Evolutionary conservation across 2,329 filamentous ascomycete genomes (phyloP), one percentile per base, ranked within the genome.

Genomic region (Stagonosporopsis tanaceti): DNA sequence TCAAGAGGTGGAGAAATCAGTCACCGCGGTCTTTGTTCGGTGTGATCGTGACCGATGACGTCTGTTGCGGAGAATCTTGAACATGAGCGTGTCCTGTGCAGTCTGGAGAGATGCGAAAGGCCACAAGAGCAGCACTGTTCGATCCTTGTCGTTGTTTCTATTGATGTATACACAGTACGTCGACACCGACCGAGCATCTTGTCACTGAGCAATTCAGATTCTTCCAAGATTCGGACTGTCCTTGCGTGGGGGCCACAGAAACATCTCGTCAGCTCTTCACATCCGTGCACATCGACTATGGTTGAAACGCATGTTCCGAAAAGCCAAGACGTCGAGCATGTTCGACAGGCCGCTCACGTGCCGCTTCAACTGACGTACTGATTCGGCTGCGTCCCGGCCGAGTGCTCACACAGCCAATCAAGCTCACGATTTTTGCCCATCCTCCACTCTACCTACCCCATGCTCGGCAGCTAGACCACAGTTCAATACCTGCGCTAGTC

Each of bases 201-300:
- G 14, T 53, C 44, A 38, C 2, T 6, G 6, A 22, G 35, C 35
- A 22, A 22, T 9, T 11, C 60, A 60, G 62, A 47, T 56, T 47
- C 46, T 39, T 62, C 30, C 12, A 12, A 32, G 12, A 7, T 32
- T 7, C 59, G 59, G 59, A 60, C 47, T 32, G 20, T 41, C 15
- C 2, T 41, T 7, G 39, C 39, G 17, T 39, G 27, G 40, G 59
- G 46, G 59, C 61, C 61, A 65, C 60, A 62, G 59, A 63, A 62
- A 53, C 53, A 46, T 57, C 52, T 53, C 53, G 60, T 59, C 59
- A 59, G 51, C 56, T 56, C 45, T 50, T 47, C 40, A 39, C 24
- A 47, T 37, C 51, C 57, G 57, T 51, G 53, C 54, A 15, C 20
- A 15, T 25, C 44, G 38, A 4, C 35, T 32, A 34, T 37, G 12